Evolutionary conservation across 2,329 filamentous ascomycete genomes (phyloP).

Genomic region (Amauroascus niger): DNA sequence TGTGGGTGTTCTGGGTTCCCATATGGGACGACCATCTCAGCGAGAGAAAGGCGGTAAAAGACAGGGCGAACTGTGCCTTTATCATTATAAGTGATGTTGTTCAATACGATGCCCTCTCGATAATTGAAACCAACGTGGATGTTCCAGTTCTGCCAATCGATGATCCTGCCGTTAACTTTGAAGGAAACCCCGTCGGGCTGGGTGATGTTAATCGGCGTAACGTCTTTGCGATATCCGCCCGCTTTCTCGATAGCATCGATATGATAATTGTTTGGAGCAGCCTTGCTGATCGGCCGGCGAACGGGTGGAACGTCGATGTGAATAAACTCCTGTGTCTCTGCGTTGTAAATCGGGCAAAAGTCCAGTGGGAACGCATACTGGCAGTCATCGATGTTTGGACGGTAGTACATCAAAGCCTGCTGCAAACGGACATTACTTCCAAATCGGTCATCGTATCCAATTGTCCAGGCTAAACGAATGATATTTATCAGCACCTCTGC

Average conservation of each 20-base stretch:
- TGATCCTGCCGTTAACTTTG: constrained; percentile 59
- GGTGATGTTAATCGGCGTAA: constrained; percentile 81
- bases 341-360: constrained; percentile 86
- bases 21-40: constrained; percentile 87
- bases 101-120: constrained; percentile 79
- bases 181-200: constrained; percentile 87
- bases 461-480: constrained; percentile 62
- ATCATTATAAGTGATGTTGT: constrained; percentile 83
- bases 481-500: too few relatives aligned
- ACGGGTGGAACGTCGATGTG: constrained; percentile 75
- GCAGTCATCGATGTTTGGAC: constrained; percentile 71
- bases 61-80: constrained; percentile 65
- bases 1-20: constrained; percentile 43
- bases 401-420: constrained; percentile 93
- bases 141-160: constrained; percentile 90
- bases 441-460: constrained; percentile 85
- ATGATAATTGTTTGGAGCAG: constrained; percentile 68
- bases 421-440: constrained; percentile 70
- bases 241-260: constrained; percentile 60
- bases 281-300: constrained; percentile 63
- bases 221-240: constrained; percentile 64
- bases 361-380: constrained; percentile 89
- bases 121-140: constrained; percentile 94
- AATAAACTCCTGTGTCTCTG: constrained; percentile 66
- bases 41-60: constrained; percentile 81